Evolutionary conservation across 352 stramenopile genomes (phyloP).

Genomic region (Aphanomyces cochlioides): DNA sequence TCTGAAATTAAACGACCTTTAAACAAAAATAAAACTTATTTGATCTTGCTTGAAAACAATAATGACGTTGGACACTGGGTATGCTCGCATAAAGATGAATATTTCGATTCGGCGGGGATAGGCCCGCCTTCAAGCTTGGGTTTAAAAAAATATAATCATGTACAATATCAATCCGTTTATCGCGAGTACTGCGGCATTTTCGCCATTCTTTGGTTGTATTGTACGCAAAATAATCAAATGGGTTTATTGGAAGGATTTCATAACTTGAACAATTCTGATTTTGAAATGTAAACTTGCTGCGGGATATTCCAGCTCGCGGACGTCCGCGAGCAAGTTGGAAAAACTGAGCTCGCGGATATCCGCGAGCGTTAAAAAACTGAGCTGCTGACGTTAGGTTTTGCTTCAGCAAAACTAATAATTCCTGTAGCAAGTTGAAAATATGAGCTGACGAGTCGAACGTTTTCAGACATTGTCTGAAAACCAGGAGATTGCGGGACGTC

Average conservation of each 20-base stretch:
- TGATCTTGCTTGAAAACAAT: slow-evolving; percentile 1
- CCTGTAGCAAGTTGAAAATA: too few species aligned
- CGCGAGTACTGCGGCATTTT: slow-evolving; percentile 9
- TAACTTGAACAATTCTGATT: slow-evolving; percentile 3
- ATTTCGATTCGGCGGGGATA: not conserved
- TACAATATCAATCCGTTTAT: slow-evolving; percentile 10
- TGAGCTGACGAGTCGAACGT: too few species aligned
- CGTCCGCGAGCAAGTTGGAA: too few species aligned
- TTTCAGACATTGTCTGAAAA: too few species aligned
- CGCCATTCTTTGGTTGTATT: not conserved
- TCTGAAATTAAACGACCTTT: not conserved
- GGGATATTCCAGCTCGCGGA: too few species aligned
- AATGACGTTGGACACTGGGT: slow-evolving; percentile 6
- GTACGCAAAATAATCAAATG: slow-evolving; percentile 11
- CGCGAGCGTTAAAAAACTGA: too few species aligned
- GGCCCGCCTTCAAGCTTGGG: not conserved
- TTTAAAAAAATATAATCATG: not conserved
- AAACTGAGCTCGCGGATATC: too few species aligned
- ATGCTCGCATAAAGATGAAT: not conserved
- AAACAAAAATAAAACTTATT: slow-evolving; percentile 11
- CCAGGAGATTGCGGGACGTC: too few species aligned
- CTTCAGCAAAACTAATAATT: too few species aligned
- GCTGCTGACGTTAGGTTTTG: too few species aligned
- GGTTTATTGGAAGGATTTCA: slow-evolving; percentile 6
- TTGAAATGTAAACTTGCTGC: slow-evolving; percentile 12